These are phyloP conservation scores for Quercus suber DNA, from an alignment of 306 rosid genomes.

Conservation along the genomic window DNA sequence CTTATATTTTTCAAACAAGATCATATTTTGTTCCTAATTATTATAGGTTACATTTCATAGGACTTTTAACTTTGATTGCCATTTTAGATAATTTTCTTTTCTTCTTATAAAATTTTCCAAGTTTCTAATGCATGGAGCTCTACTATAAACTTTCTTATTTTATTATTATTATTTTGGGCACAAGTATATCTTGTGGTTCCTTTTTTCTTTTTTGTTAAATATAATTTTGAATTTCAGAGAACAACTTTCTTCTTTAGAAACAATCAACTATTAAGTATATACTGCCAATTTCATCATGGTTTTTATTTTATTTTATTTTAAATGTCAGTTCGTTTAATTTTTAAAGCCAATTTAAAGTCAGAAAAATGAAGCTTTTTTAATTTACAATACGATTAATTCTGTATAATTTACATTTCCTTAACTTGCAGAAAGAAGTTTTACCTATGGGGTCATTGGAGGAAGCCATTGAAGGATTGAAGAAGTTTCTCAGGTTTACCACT, in stretches of 20 bases:
- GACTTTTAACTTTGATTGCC: too few species aligned
- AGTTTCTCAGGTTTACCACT: conserved; percentile 40
- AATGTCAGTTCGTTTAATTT: too few species aligned
- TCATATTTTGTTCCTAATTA: neutral
- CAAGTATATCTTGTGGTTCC: too few species aligned
- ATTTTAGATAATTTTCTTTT: too few species aligned
- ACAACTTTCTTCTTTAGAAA: too few species aligned
- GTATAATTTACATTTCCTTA: neutral
- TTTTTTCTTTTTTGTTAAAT: neutral
- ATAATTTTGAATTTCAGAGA: neutral
- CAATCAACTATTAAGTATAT: too few species aligned
- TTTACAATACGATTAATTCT: neutral
- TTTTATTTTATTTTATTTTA: neutral
- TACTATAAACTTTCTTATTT: neutral
- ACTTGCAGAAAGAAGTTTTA: conserved; percentile 16
- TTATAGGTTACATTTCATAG: neutral
- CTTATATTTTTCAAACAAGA: neutral
- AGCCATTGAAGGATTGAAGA: conserved; percentile 43
- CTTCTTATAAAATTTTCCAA: neutral
- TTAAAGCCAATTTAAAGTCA: too few species aligned
- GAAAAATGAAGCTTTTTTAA: too few species aligned
- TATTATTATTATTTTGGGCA: too few species aligned
- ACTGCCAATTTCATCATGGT: too few species aligned
- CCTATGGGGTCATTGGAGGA: conserved; percentile 14
- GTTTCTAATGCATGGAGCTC: neutral